A percentile compares a stretch with the other conserved stretches of the same genome.
Evolutionary conservation across 495 filamentous ascomycete species (phyloP).

Genomic region (Aspergillus bridgeri): DNA sequence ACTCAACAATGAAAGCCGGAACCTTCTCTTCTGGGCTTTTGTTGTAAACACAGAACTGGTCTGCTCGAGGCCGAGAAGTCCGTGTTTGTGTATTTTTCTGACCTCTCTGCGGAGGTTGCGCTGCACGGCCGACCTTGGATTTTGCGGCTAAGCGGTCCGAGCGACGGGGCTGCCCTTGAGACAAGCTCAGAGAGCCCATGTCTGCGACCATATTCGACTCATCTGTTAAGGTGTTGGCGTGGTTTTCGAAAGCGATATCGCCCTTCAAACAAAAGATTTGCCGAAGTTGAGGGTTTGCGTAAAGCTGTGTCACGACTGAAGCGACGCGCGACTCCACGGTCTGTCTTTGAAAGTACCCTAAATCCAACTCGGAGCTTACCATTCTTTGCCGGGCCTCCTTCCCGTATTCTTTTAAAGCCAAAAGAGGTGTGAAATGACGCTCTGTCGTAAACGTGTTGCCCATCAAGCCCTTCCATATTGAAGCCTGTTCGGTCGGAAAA

Average conservation of each 20-base stretch:
- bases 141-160: slow-evolving; percentile 5
- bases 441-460: slow-evolving; percentile 6
- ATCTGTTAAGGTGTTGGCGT: slow-evolving; percentile 26
- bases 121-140: not conserved
- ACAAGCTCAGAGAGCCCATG: slow-evolving; percentile 7
- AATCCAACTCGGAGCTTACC: slow-evolving; percentile 11
- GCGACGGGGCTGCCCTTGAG: slow-evolving; percentile 5
- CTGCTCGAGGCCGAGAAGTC: slow-evolving; percentile 19
- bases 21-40: slow-evolving; percentile 23
- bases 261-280: slow-evolving; percentile 17
- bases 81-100: slow-evolving; percentile 1
- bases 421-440: slow-evolving; percentile 11
- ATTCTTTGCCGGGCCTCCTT: slow-evolving; percentile 8
- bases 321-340: slow-evolving; percentile 9
- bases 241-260: slow-evolving; percentile 23
- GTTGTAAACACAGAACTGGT: slow-evolving; percentile 45
- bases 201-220: slow-evolving; percentile 6
- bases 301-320: slow-evolving; percentile 8
- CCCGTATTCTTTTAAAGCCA: slow-evolving; percentile 10
- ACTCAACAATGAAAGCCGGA: slow-evolving; percentile 35
- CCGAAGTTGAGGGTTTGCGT: slow-evolving; percentile 7
- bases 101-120: not conserved
- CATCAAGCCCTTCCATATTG: slow-evolving; percentile 14
- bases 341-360: slow-evolving; percentile 9
- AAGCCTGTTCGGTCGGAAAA: slow-evolving; percentile 7